Evolutionary conservation across 148 eudicot species (phyloP), one percentile per base, ranked within the genome.

Genomic region (Rhododendron kiyosumense): DNA sequence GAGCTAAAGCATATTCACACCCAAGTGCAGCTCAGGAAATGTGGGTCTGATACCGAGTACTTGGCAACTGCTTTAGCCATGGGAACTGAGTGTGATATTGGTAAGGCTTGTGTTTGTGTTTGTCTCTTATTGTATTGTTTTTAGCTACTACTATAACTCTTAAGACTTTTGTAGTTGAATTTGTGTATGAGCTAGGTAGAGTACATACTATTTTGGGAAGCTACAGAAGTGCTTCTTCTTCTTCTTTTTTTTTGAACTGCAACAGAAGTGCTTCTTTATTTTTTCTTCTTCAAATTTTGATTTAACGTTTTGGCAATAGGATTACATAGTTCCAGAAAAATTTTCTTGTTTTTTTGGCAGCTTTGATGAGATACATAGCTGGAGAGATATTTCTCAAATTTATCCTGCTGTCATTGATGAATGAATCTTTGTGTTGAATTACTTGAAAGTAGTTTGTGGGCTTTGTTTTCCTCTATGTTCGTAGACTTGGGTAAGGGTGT

Each of bases 71-170:
- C 93, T 78, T 92, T 93, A 32, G 94, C 98, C 5, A 91, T 95
- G 84, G 95, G 96, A 26, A 93, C 91, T 4, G 96, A 95, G 81
- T 95, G 96, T 41, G 96, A 95, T 90, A 92, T 95, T 43, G 98
- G 96, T 95, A 83, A 49, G 65, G 24, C n/a, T 0, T 18, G 24
- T 6, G 63, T 57, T 17, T 17, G 22, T 59, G 22, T 59, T 59
- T 20, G 7, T 17, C 1, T 57, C 22, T 15, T 54, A 12, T 49
- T 49, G 52, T 18, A 54, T 54, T 54, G 22, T 22, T 59, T 18
- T 59, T 65, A 65, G 67, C n/a, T 65, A 65, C 14, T 65, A 9
- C 30, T 9, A 10, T 67, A 6, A 67, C 32, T n/a, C 13, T 61
- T 54, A 3, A 17, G 61, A 3, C 61, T 54, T 54, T 17, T 54